Evolutionary conservation across 2,329 filamentous ascomycete species (phyloP).

Genomic region (Exophiala spinifera): DNA sequence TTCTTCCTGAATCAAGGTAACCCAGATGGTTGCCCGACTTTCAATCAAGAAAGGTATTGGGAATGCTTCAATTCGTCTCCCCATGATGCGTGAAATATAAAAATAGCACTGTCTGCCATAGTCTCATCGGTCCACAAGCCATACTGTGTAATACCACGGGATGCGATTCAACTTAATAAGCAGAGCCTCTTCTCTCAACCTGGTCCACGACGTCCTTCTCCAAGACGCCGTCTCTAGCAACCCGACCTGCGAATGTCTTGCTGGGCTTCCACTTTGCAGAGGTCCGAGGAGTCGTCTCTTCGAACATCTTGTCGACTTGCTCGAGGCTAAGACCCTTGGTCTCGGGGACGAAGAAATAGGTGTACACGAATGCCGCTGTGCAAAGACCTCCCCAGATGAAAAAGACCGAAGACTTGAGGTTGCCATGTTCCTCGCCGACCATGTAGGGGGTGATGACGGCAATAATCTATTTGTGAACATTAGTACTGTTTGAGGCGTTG

Average conservation of each 20-base stretch:
- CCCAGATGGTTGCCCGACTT: too few species aligned
- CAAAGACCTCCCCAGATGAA: slow-evolving; percentile 81
- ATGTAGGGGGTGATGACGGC: slow-evolving; percentile 47
- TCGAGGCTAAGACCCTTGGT: slow-evolving; percentile 54
- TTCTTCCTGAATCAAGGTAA: too few species aligned
- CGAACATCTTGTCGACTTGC: slow-evolving; percentile 1
- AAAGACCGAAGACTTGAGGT: slow-evolving; percentile 67
- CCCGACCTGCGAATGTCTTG: slow-evolving; percentile 63
- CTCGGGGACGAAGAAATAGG: slow-evolving; percentile 71
- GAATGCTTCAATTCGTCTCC: too few species aligned
- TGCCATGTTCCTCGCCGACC: slow-evolving; percentile 60
- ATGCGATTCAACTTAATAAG: slow-evolving; percentile 31
- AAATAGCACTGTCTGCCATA: too few species aligned
- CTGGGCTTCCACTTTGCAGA: slow-evolving; percentile 73
- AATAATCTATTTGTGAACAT: slow-evolving; percentile 54
- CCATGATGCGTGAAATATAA: too few species aligned
- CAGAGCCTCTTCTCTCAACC: slow-evolving; percentile 34
- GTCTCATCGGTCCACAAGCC: too few species aligned
- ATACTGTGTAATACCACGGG: too few species aligned
- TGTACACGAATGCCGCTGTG: slow-evolving; percentile 65
- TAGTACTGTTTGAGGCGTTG: slow-evolving; percentile 16
- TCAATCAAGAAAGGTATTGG: too few species aligned
- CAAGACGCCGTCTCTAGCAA: slow-evolving; percentile 43
- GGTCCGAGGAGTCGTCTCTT: slow-evolving; percentile 63
- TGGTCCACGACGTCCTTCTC: slow-evolving; percentile 31